Base-by-base conservation (phyloP, 148 eudicot species). In the Arctostaphylos glauca region DNA sequence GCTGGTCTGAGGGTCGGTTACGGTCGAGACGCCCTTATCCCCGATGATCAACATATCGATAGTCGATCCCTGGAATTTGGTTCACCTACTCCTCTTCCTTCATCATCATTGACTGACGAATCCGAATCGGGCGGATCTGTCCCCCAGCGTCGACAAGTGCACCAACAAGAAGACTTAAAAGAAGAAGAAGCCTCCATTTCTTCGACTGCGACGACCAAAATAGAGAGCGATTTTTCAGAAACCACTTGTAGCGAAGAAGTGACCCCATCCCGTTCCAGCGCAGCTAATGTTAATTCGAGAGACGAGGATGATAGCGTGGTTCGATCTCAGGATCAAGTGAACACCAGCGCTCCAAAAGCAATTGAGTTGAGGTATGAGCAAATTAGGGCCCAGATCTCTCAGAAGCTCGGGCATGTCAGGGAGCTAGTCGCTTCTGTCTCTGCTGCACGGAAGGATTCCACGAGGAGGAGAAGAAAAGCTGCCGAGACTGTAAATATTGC, bases 1-100 rank as follows among this genome's bases (percentile, higher is more conserved):
- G 91, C 90, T 71, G 90, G 97, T 56, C 50, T 93, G 76, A 87
- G 91, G 83, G 89, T 93, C 74, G 97, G 97, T 52, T 93, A 92
- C 72, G 94, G 92, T n/a, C 87, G 94, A 85, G 91, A 89, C 47
- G 71, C 81, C 21, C 87, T 85, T 41, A 81, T 84, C 62, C 66
- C 79, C 12, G 89, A 89, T 84, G 86, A 86, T 64, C 83, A 21
- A 60, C 75, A 49, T 67, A 14, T 44, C 76, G 31, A 38, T 80
- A 46, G 48, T 67, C 60, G 46, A 67, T 67, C 54, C 53, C 12
- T 48, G 31, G 81, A 60, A 21, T 31, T 31, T 50, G 70, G 44
- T 54, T 62, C 50, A 41, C 5, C 80, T 4, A 10, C 80, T 38
- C 48, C 64, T 77, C 64, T 77, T 38, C 70, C 70, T 2, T 41